Percentiles rank a stretch among this genome's conserved stretches.
Evolutionary conservation across 2,329 filamentous ascomycete species (phyloP).

Genomic region (Dothistroma pini): DNA sequence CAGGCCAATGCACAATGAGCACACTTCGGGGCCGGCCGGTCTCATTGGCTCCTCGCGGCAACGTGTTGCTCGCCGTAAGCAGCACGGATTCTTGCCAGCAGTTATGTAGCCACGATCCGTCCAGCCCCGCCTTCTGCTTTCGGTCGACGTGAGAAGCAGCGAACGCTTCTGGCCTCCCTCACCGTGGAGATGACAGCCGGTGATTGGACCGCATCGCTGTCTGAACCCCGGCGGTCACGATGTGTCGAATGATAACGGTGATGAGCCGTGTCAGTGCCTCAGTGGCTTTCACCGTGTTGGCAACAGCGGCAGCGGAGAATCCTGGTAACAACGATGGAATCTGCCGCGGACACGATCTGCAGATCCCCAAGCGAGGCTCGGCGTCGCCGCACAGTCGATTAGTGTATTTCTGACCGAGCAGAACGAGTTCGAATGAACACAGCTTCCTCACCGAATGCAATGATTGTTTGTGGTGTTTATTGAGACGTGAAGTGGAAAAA

Average conservation of each 20-base stretch:
- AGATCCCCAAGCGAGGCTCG: constrained; percentile 6
- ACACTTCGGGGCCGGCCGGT: background rate
- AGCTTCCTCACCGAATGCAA: background rate
- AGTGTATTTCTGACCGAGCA: constrained; percentile 1
- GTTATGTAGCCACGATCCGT: background rate
- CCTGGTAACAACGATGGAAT: constrained; percentile 7
- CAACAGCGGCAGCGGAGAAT: background rate
- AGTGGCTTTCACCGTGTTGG: constrained; percentile 4
- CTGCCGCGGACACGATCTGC: constrained; percentile 2
- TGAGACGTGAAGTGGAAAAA: background rate
- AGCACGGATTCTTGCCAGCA: background rate
- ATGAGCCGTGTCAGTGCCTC: background rate
- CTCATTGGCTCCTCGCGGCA: background rate
- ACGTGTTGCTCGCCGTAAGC: background rate
- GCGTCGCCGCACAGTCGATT: constrained; percentile 1
- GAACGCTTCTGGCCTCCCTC: background rate
- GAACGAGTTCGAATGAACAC: background rate
- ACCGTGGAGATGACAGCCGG: background rate
- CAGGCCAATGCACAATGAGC: background rate
- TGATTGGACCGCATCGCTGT: background rate
- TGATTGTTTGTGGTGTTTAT: background rate
- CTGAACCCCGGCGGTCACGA: background rate
- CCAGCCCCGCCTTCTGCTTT: background rate
- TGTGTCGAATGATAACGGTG: background rate
- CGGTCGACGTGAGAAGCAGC: background rate